Evolutionary conservation across 768 basidiomycete genomes (phyloP).

Genomic region (Auricularia sp.): DNA sequence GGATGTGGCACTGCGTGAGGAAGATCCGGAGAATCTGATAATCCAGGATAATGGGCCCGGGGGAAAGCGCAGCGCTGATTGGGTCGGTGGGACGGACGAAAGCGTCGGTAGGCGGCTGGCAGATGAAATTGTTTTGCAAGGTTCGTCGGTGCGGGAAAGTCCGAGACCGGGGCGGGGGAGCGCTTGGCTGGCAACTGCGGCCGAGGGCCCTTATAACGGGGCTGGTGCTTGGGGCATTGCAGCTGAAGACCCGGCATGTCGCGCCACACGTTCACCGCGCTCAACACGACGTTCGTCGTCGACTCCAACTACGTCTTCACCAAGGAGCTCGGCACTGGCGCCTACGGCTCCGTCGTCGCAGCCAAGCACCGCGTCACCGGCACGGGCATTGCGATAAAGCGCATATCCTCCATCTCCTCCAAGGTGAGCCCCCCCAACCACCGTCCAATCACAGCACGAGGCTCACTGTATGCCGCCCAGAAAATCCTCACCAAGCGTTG

Average conservation of each 20-base stretch:
- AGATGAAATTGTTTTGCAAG: too few relatives aligned
- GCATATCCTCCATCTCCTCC: constrained; percentile 89
- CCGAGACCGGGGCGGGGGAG: too few relatives aligned
- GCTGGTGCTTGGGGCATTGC: too few relatives aligned
- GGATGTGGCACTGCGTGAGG: too few relatives aligned
- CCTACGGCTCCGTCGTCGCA: constrained; percentile 85
- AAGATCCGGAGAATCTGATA: too few relatives aligned
- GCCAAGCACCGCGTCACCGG: constrained; percentile 76
- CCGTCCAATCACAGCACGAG: background rate
- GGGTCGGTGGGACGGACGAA: too few relatives aligned
- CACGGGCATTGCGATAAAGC: constrained; percentile 91
- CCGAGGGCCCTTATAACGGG: too few relatives aligned
- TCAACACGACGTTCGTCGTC: constrained; percentile 81
- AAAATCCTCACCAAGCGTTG: constrained; percentile 92
- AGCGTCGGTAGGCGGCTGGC: too few relatives aligned
- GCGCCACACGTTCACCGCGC: constrained; percentile 68
- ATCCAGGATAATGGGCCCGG: too few relatives aligned
- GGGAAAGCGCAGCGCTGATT: too few relatives aligned
- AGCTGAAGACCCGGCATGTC: constrained; percentile 32
- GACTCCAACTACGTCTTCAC: constrained; percentile 87
- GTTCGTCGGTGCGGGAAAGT: too few relatives aligned
- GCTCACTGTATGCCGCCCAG: constrained; percentile 10
- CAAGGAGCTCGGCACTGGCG: constrained; percentile 94
- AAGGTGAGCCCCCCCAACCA: constrained; percentile 40
- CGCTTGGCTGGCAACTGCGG: too few relatives aligned